Percentiles rank a stretch among this genome's conserved stretches.
Evolutionary conservation across 768 basidiomycete species (phyloP).

Genomic region (Russula earlei): DNA sequence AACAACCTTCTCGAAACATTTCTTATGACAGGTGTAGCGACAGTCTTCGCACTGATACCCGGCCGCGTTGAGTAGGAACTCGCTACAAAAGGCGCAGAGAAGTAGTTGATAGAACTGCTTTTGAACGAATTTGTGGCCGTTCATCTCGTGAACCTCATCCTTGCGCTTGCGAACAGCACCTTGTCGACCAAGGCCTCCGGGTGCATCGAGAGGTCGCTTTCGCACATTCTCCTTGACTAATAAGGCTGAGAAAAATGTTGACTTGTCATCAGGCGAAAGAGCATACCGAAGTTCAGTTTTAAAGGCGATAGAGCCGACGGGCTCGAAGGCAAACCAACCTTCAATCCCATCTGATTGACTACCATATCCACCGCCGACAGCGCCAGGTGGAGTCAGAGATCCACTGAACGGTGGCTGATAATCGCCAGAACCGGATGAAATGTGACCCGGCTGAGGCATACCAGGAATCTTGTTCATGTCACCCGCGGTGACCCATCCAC

Average conservation of each 20-base stretch:
- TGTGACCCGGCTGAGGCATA: slow-evolving; percentile 10
- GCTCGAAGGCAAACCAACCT: slow-evolving; percentile 96
- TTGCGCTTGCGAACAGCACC: slow-evolving; percentile 97
- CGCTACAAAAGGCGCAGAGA: slow-evolving; percentile 95
- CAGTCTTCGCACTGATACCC: slow-evolving; percentile 99
- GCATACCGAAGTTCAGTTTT: slow-evolving; percentile 85
- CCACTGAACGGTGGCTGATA: slow-evolving; percentile 11
- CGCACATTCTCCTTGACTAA: slow-evolving; percentile 96
- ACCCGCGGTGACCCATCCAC: slow-evolving; percentile 93
- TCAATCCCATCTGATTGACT: slow-evolving; percentile 68
- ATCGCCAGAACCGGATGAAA: slow-evolving; percentile 16
- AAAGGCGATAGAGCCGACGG: slow-evolving; percentile 89
- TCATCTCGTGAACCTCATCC: slow-evolving; percentile 98
- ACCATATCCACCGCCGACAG: slow-evolving; percentile 2
- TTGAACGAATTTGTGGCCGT: slow-evolving; percentile 96
- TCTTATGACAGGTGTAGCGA: slow-evolving; percentile 97
- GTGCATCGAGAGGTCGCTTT: slow-evolving; percentile 88
- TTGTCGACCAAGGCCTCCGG: slow-evolving; percentile 90
- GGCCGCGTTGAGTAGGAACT: slow-evolving; percentile 92
- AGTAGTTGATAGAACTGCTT: slow-evolving; percentile 98
- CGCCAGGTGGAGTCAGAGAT: not conserved
- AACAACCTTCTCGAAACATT: slow-evolving; percentile 97
- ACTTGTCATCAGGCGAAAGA: slow-evolving; percentile 1
- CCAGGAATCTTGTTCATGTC: slow-evolving; percentile 49
- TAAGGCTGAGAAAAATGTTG: slow-evolving; percentile 3